These are phyloP conservation scores for Chaetoscypha palmicola DNA, from an alignment of 2,329 filamentous ascomycete genomes.

Conservation along the genomic window DNA sequence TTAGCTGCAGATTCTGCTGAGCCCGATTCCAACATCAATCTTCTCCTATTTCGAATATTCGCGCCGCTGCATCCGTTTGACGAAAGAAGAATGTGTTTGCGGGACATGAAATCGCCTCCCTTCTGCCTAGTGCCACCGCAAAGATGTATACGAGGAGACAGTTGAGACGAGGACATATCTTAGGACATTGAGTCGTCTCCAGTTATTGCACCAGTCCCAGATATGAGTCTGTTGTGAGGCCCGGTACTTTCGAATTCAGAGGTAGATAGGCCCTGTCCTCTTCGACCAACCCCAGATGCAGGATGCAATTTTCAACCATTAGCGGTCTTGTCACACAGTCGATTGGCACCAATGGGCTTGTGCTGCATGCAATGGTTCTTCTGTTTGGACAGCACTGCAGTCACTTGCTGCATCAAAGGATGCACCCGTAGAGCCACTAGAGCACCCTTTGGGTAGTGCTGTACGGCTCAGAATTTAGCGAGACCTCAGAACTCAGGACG, in stretches of 20 bases:
- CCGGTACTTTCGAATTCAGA: not conserved
- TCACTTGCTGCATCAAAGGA: not conserved
- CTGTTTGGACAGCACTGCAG: slow-evolving; percentile 20
- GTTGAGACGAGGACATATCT: no score
- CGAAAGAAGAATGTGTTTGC: not conserved
- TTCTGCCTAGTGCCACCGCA: not conserved
- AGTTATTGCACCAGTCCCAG: no score
- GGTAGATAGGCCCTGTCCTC: slow-evolving; percentile 1
- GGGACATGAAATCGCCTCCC: not conserved
- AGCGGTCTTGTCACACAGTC: slow-evolving; percentile 10
- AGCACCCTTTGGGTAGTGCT: not conserved
- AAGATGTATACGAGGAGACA: no score
- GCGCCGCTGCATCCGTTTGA: slow-evolving; percentile 47
- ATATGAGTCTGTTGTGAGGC: no score
- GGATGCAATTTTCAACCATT: slow-evolving; percentile 10
- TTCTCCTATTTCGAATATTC: slow-evolving; percentile 38
- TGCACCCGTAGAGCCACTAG: not conserved
- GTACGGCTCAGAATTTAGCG: not conserved
- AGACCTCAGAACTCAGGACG: not conserved
- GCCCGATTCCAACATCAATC: slow-evolving; percentile 32
- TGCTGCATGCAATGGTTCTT: slow-evolving; percentile 10
- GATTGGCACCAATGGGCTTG: slow-evolving; percentile 12
- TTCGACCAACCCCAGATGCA: slow-evolving; percentile 9
- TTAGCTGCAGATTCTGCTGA: slow-evolving; percentile 7
- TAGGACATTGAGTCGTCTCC: no score